Conservation (phyloP, 2,329 filamentous ascomycete species). For the Fusarium piperis region DNA sequence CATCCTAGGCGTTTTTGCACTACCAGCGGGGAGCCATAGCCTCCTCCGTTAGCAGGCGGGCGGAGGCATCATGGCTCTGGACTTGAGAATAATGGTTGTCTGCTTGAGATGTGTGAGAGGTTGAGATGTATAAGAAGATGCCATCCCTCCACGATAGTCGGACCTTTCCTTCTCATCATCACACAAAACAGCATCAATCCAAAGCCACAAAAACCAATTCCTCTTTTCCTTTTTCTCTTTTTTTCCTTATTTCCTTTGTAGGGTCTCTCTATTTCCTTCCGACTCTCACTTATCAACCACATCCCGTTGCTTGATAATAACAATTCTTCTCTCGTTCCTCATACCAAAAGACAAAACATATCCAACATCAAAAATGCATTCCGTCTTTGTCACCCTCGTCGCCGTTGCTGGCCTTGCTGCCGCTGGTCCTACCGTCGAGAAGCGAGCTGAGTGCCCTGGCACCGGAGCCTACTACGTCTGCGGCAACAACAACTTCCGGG, state of each 20-base stretch:
- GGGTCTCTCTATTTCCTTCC: slow-evolving; percentile 28
- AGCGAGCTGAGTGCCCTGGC: slow-evolving; percentile 22
- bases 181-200: slow-evolving; percentile 20
- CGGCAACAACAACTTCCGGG: slow-evolving; percentile 21
- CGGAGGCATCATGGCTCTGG: background rate
- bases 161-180: slow-evolving; percentile 22
- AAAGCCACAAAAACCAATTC: slow-evolving; percentile 12
- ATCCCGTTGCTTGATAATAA: slow-evolving; percentile 1
- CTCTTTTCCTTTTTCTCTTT: background rate
- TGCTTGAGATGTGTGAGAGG: background rate
- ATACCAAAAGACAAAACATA: slow-evolving; percentile 1
- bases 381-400: slow-evolving; percentile 20
- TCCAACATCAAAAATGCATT: slow-evolving; percentile 26
- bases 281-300: slow-evolving; percentile 28
- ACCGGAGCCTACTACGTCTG: slow-evolving; percentile 25
- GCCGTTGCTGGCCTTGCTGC: slow-evolving; percentile 19
- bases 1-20: background rate
- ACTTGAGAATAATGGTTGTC: background rate
- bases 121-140: slow-evolving; percentile 17
- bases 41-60: slow-evolving; percentile 22
- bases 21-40: slow-evolving; percentile 13
- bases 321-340: background rate
- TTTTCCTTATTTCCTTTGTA: slow-evolving; percentile 34
- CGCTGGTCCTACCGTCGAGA: slow-evolving; percentile 8
- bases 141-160: background rate